Conservation (phyloP, 208 protist genomes). For the Entamoeba invadens region DNA sequence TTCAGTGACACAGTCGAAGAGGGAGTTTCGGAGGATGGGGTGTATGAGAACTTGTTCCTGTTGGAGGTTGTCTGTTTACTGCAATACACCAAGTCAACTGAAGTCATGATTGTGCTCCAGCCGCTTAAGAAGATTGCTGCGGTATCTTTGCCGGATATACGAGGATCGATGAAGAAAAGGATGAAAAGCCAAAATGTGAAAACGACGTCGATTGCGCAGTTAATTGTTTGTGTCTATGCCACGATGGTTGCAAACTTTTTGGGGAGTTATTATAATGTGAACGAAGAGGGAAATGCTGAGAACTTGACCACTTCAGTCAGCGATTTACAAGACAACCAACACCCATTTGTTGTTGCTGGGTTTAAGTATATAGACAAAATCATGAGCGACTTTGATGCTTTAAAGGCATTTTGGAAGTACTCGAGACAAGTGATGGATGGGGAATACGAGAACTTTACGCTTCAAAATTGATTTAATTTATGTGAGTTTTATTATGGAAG, state of each 20-base stretch:
- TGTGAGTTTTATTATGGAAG: too few species aligned
- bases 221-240: not conserved
- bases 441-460: too few species aligned
- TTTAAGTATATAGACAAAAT: not conserved
- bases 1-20: not conserved
- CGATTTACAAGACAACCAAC: not conserved
- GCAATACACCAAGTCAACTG: not conserved
- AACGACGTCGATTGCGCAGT: not conserved
- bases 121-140: not conserved
- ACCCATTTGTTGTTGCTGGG: not conserved
- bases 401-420: not conserved
- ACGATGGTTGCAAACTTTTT: not conserved
- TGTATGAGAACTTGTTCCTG: not conserved
- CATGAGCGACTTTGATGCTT: not conserved
- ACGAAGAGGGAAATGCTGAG: not conserved
- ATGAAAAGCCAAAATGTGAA: not conserved
- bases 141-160: not conserved
- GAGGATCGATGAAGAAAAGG: not conserved
- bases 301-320: not conserved
- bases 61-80: not conserved
- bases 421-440: not conserved
- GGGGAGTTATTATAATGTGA: not conserved
- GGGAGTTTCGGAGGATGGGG: not conserved
- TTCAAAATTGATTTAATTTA: too few species aligned
- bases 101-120: not conserved